Base-by-base conservation (phyloP, 148 eudicot species). In the Oxyria digyna region DNA sequence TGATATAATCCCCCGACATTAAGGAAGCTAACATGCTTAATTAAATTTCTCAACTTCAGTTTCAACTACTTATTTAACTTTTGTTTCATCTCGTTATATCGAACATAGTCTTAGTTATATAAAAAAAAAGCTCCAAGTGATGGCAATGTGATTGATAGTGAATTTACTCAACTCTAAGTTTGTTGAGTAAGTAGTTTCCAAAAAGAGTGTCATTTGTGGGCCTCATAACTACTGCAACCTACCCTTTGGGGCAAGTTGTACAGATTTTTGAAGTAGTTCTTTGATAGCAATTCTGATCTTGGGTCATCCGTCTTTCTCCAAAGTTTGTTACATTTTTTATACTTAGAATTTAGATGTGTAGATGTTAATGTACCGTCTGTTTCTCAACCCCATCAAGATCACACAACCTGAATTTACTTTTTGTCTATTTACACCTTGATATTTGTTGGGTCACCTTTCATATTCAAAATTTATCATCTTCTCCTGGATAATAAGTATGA, bases 261-360 rank as follows among this genome's bases (percentile, higher is more conserved):
- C 14, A 57, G 15, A 13, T 4, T 55, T 12, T 57, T 26, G 64
- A 27, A n/a, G 35, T 57, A 57, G 64, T 29, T 35, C 4, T 57
- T 57, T 57, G 35, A 14, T 6, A 57, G 13, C 35, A 57, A 57
- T 57, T 33, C 35, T 24, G 64, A 57, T 27, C 8, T 26, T 57
- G 64, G 64, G 63, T 55, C 6, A 55, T 27, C 24, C 63, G 13
- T 55, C 63, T 24, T 57, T 57, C n/a, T 57, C 64, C 64, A 57
- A 26, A 12, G 35, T 59, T n/a, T 27, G 64, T 59, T 59, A 4
- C 65, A 31, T 4, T 14, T 59, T 27, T 59, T 4, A n/a, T n/a
- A n/a, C n/a, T n/a, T n/a, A n/a, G n/a, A n/a, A n/a, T n/a, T n/a
- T n/a, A n/a, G 3, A 26, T 0, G 20, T 14, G 33, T 59, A 12